Evolutionary conservation across 768 basidiomycete genomes (phyloP), one percentile per base, ranked within the genome.

Genomic region (Russula abietina): DNA sequence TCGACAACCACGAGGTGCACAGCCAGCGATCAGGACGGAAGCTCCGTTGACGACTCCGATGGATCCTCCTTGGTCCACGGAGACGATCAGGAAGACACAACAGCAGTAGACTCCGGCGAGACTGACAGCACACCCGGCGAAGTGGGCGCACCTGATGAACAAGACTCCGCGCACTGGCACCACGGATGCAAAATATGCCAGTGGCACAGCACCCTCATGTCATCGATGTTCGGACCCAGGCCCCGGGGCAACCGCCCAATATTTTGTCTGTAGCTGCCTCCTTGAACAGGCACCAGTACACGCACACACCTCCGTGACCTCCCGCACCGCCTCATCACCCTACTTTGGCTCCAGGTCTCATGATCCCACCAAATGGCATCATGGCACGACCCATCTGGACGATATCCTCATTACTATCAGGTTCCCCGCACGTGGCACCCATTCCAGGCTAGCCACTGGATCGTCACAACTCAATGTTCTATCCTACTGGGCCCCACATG

Each of bases 1-100:
- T 19, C 58, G 24, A 55, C 54, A 16, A 36, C 24, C 17, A 51
- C 53, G 43, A 64, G 58, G 59, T 64, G 63, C 63, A 54, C 63
- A 3, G 24, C 28, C 39, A 49, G 24, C 50, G 63, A 45, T 51
- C 48, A 50, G 32, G 32, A 33, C 10, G 38, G 59, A 50, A 26
- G 33, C 19, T 46, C 41, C 19, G 41, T 60, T 60, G 59, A 64
- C 58, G 50, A 51, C 48, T 55, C 48, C 5, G 63, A 36, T 36
- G 58, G 54, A 32, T 64, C 54, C 39, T 64, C 54, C 38, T 55
- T 26, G 32, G 57, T 41, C 30, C 32, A 41, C 8, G 32, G 39
- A 60, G 62, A 64, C 63, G 58, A 60, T 12, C 59, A 14, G 24
- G 63, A 60, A 41, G 41, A 39, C 30, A 30, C 30, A 26, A 30